Percentiles rank a stretch among this genome's conserved stretches.
Conservation (phyloP, 768 basidiomycete species). For the Psilocybe cyanescens region DNA sequence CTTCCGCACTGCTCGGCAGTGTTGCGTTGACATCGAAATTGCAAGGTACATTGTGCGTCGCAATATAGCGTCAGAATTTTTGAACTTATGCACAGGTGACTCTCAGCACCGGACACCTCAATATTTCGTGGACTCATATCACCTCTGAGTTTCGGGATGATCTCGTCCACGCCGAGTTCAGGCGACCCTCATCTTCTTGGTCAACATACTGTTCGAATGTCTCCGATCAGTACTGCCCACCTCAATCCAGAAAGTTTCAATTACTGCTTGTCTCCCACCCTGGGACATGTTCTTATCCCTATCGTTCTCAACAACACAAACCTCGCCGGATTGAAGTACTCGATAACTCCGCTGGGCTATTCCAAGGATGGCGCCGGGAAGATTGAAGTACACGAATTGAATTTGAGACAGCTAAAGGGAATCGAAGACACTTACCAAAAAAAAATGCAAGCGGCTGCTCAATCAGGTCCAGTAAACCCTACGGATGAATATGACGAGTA, state of each 20-base stretch:
- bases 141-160: conserved; percentile 52
- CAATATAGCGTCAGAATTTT: background rate
- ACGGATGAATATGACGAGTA: conserved; percentile 69
- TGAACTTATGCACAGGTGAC: conserved; percentile 22
- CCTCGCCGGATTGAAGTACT: conserved; percentile 73
- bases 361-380: conserved; percentile 42
- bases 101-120: conserved; percentile 47
- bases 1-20: conserved; percentile 26
- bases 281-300: conserved; percentile 70
- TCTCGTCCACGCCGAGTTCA: conserved; percentile 42
- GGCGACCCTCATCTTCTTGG: conserved; percentile 73
- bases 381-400: conserved; percentile 58
- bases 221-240: conserved; percentile 91
- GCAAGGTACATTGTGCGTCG: conserved; percentile 17
- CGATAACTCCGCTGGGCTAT: conserved; percentile 66
- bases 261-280: conserved; percentile 69
- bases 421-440: conserved; percentile 67
- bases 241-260: conserved; percentile 77
- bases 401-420: conserved; percentile 64
- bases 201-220: conserved; percentile 90
- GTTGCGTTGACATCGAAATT: conserved; percentile 25
- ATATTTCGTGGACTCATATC: conserved; percentile 52
- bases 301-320: conserved; percentile 89
- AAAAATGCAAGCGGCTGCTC: conserved; percentile 47
- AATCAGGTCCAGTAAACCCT: conserved; percentile 32